Conservation (phyloP, 2,329 filamentous ascomycete species). For the Epichloe scottii region DNA sequence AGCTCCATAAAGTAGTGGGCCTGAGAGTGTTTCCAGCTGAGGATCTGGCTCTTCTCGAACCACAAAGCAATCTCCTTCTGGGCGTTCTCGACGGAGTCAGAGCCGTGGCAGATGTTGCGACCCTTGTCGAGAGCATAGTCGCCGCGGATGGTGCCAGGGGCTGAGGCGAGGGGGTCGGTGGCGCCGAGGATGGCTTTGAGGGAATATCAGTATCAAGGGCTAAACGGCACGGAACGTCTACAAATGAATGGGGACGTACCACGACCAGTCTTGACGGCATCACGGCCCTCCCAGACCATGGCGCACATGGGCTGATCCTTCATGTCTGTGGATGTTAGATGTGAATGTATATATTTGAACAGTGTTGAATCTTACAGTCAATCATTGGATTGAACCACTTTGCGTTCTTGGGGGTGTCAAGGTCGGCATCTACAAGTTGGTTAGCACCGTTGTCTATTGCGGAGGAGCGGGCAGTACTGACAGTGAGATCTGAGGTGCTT, state of each 20-base stretch:
- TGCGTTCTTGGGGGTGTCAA: conserved; percentile 55
- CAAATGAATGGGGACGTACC: conserved; percentile 35
- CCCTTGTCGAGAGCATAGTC: conserved; percentile 71
- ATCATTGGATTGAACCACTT: conserved; percentile 94
- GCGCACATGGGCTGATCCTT: conserved; percentile 62
- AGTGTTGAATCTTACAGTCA: conserved; percentile 53
- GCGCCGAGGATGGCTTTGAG: conserved; percentile 74
- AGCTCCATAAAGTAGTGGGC: conserved; percentile 98
- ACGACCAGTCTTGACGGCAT: conserved; percentile 97
- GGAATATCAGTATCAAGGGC: conserved; percentile 5
- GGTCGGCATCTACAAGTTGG: conserved; percentile 55
- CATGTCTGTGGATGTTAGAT: conserved; percentile 2
- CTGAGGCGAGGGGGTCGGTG: conserved; percentile 93
- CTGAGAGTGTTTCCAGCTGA: conserved; percentile 73
- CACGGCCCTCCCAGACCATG: conserved; percentile 99
- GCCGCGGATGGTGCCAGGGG: conserved; percentile 96
- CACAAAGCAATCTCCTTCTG: conserved; percentile 99
- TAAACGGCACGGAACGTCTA: background rate
- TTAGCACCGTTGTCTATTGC: conserved; percentile 14
- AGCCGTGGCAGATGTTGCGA: conserved; percentile 99
- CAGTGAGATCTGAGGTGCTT: conserved; percentile 97
- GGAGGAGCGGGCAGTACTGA: conserved; percentile 24
- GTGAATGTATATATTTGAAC: background rate
- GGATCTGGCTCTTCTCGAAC: conserved; percentile 83
- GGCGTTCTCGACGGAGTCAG: conserved; percentile 95